phyloP scores from a whole-genome alignment of 169 alveolate genomes.

The Cryptosporidium felis region DNA sequence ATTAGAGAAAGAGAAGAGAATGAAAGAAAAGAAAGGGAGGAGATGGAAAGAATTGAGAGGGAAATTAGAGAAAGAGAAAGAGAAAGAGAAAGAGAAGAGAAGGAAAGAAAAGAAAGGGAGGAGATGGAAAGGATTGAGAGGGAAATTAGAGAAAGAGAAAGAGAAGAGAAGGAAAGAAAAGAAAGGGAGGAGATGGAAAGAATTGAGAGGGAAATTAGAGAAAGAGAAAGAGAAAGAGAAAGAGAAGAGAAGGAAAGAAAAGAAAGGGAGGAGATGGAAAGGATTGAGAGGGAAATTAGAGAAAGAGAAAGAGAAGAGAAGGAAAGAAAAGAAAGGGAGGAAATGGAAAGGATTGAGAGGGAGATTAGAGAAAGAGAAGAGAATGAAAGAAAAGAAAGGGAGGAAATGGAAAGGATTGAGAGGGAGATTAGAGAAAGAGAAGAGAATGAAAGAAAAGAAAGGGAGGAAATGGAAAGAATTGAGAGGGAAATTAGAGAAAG shows the following conservation, averaged over 20 bases:
- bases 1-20: neutral
- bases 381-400: neutral
- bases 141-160: neutral
- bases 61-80: neutral
- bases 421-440: neutral
- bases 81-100: slow-evolving; percentile 5
- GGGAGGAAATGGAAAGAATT: neutral
- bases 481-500: neutral
- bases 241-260: neutral
- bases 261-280: too few relatives aligned
- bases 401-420: neutral
- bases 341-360: neutral
- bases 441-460: neutral
- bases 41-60: neutral
- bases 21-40: neutral
- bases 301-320: neutral
- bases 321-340: neutral
- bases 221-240: neutral
- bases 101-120: neutral
- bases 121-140: neutral
- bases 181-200: slow-evolving; percentile 25
- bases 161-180: slow-evolving; percentile 21
- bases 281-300: neutral
- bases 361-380: neutral
- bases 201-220: neutral